Base-by-base conservation (phyloP, 148 eudicot species). In the Hydrangea macrophylla region DNA sequence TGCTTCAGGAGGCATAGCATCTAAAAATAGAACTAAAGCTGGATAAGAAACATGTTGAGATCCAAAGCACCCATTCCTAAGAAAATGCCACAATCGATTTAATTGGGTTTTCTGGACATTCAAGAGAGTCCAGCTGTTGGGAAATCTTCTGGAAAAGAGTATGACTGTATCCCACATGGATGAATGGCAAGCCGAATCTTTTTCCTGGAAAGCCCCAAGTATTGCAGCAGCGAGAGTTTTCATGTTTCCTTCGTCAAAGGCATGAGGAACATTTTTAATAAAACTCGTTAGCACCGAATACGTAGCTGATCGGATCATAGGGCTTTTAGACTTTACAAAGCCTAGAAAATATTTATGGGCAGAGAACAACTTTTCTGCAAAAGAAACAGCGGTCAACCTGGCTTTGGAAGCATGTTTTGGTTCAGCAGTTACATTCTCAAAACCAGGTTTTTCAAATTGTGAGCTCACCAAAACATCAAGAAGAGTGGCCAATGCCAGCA, bases 21-120 rank as follows among this genome's bases (percentile, higher is more conserved):
- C 96, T 61, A 94, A 74, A 78, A 90, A 79, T 32, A 83, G 70
- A 72, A 90, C 89, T 51, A 94, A 75, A 67, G 86, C 89, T 68
- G 98, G 97, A 72, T 94, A 94, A 45, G 98, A 90, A 75, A 88
- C 86, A 68, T 85, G 96, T 67, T 90, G 96, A 50, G 98, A 94
- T 36, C 98, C 98, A 86, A 83, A 94, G 80, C 98, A 94, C 37
- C 98, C 97, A 72, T 83, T 86, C 62, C 66, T 83, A 37, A 94
- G 89, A 75, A 94, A 94, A 33, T 82, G 81, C 90, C 87, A 85
- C 69, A 94, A 76, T 45, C 89, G 86, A 77, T 75, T 86, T 8
- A 79, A 62, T 67, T 88, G 39, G 37, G 54, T 75, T 80, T 86
- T 90, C 66, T 94, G 92, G 79, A 88, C 70, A 75, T 86, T 90